Evolutionary conservation across 208 protist genomes (phyloP), one percentile per base, ranked within the genome.

Genomic region (Tritrichomonas foetus): DNA sequence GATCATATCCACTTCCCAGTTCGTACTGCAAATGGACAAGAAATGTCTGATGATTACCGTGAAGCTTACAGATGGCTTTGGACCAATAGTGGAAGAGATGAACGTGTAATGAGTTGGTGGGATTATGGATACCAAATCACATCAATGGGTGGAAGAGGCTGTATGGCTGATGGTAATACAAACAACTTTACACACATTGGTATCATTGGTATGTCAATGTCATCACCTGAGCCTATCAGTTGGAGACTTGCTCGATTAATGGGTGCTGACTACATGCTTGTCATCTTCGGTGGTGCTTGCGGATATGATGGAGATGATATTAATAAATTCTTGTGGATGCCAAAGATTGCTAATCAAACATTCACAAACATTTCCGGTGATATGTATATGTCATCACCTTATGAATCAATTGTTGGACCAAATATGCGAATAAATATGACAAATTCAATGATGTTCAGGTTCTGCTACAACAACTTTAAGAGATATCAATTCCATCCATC

Each of bases 101-200:
- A 94, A 25, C 11, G 30, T 16, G 49, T 94, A 66, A 57, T 89
- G 69, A 94, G 69, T 69, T 99, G 98, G 98, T 99, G 98, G 98
- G 98, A 99, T 96, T 99, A 99, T 95, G 98, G 98, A 78, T 99
- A 99, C 95, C 98, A 99, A 95, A 97, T 99, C 94, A 97, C 97
- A 2, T 97, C 96, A 61, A 98, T 99, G 96, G 98, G 97, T 44
- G 99, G 99, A 94, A 95, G 98, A 97, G 20, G 96, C 3, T 92
- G 97, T 39, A 96, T 99, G 47, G 98, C 98, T 33, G 98, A 99
- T 95, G 98, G 98, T 95, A 99, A 99, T 97, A 99, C 98, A 3
- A 99, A 98, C 98, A 99, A 99, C 95, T 98, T 99, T 96, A 97
- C 97, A 89, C 98, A 99, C 96, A 99, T 99, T 95, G 98, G 98